Evolutionary conservation across 768 basidiomycete genomes (phyloP).

Genomic region (Saitozyma podzolica): DNA sequence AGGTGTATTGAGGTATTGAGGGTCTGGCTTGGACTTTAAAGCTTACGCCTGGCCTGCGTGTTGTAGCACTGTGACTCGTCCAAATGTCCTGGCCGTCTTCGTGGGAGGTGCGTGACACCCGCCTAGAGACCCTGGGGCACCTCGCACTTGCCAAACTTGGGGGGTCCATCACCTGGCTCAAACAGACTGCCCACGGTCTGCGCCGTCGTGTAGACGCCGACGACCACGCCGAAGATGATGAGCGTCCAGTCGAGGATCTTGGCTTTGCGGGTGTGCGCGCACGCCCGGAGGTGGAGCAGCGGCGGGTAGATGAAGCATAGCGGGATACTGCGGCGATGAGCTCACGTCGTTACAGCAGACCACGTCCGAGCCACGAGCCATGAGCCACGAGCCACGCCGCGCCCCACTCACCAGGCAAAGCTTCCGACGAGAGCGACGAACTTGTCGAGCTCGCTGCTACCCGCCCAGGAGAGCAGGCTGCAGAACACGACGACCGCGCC

Average conservation of each 20-base stretch:
- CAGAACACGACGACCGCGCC: slow-evolving; percentile 64
- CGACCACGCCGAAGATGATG: slow-evolving; percentile 71
- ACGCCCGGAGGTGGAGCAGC: slow-evolving; percentile 75
- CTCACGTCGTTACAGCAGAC: background rate
- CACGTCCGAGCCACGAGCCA: slow-evolving; percentile 6
- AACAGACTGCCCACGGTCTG: slow-evolving; percentile 78
- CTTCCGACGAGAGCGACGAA: slow-evolving; percentile 91
- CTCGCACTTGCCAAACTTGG: slow-evolving; percentile 52
- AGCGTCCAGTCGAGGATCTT: slow-evolving; percentile 70
- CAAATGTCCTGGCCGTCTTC: background rate
- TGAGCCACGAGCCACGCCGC: slow-evolving; percentile 5
- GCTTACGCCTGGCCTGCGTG: background rate
- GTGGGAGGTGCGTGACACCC: background rate
- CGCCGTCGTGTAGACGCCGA: slow-evolving; percentile 73
- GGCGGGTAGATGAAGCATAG: slow-evolving; percentile 92
- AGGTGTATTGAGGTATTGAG: no score
- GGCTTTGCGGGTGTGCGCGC: slow-evolving; percentile 67
- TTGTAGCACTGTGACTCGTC: background rate
- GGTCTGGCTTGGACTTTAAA: background rate
- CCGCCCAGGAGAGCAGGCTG: slow-evolving; percentile 68
- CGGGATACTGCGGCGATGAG: slow-evolving; percentile 65
- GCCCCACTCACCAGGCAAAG: slow-evolving; percentile 76
- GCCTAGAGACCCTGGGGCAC: slow-evolving; percentile 16
- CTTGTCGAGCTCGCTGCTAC: slow-evolving; percentile 88
- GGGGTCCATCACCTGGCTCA: slow-evolving; percentile 56